A percentile compares a stretch with the other conserved stretches of the same genome.
phyloP scores from a whole-genome alignment of 2,329 filamentous ascomycete genomes.

The Dothideomycetidae sp. region DNA sequence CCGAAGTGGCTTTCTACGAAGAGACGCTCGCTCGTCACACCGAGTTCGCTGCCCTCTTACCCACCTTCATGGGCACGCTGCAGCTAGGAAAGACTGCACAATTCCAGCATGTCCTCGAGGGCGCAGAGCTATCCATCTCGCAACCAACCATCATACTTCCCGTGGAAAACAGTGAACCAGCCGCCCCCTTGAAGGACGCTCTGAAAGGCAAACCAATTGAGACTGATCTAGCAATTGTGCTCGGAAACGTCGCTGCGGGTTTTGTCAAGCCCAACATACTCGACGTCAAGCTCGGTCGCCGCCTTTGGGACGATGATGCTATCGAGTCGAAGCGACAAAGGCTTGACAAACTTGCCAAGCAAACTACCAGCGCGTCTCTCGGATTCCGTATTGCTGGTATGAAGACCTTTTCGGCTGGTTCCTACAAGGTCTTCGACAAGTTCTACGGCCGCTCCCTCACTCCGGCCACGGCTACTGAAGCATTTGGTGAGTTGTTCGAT shows the following conservation, averaged over 20 bases:
- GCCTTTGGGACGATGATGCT: slow-evolving; percentile 68
- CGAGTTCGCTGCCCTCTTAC: slow-evolving; percentile 67
- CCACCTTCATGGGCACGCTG: slow-evolving; percentile 69
- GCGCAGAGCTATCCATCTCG: slow-evolving; percentile 1
- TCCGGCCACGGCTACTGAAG: slow-evolving; percentile 40
- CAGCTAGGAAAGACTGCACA: slow-evolving; percentile 37
- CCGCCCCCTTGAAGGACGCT: slow-evolving; percentile 1
- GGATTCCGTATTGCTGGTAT: slow-evolving; percentile 53
- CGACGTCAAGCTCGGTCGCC: slow-evolving; percentile 78
- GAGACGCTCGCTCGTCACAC: slow-evolving; percentile 50
- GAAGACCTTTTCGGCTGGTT: slow-evolving; percentile 39
- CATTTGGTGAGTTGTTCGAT: slow-evolving; percentile 44
- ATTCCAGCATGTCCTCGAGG: slow-evolving; percentile 5
- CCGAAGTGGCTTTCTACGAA: slow-evolving; percentile 85
- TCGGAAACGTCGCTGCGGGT: slow-evolving; percentile 70
- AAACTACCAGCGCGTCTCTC: slow-evolving; percentile 45
- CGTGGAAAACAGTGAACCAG: slow-evolving; percentile 3
- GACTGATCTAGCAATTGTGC: slow-evolving; percentile 66
- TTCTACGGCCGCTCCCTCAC: slow-evolving; percentile 49
- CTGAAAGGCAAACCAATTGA: slow-evolving; percentile 50
- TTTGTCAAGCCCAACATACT: slow-evolving; percentile 80
- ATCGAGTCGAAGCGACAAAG: slow-evolving; percentile 42
- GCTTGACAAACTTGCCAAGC: slow-evolving; percentile 43
- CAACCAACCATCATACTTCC: slow-evolving; percentile 11
- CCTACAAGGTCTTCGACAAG: slow-evolving; percentile 49